A percentile compares a stretch with the other conserved stretches of the same genome.
Evolutionary conservation across 495 filamentous ascomycete species (phyloP).

Genomic region (Paragyromitra xinjiangensis): DNA sequence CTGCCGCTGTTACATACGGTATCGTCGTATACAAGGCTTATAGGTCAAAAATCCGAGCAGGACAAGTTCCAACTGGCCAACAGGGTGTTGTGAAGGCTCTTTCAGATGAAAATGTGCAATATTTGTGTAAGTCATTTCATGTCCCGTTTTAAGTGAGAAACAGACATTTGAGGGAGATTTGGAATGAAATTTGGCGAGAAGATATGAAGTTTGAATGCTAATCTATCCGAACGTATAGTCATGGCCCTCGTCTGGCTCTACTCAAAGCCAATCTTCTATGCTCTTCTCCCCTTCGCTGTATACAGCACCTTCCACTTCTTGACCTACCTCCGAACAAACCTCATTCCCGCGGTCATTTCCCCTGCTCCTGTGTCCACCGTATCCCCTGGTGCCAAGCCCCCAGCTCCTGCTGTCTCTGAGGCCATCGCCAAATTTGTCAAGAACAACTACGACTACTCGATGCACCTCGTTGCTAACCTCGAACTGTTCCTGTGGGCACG

Average conservation of each 20-base stretch:
- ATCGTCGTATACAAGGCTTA: conserved; percentile 99
- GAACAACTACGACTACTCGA: conserved; percentile 91
- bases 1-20: conserved; percentile 90
- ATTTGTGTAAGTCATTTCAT: conserved; percentile 74
- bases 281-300: conserved; percentile 91
- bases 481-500: conserved; percentile 86
- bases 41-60: conserved; percentile 77
- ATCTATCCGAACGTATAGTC: conserved; percentile 62
- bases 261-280: conserved; percentile 84
- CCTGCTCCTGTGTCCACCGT: conserved; percentile 61
- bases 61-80: conserved; percentile 66
- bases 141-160: background rate
- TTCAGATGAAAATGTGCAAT: conserved; percentile 96
- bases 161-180: conserved; percentile 4
- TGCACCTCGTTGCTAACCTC: conserved; percentile 79
- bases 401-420: conserved; percentile 73
- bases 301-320: conserved; percentile 98
- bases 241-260: conserved; percentile 98
- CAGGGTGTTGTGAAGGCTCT: conserved; percentile 70
- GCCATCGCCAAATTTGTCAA: conserved; percentile 92
- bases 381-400: conserved; percentile 66
- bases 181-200: background rate
- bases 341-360: conserved; percentile 69
- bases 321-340: conserved; percentile 77
- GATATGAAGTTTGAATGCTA: conserved; percentile 35